These are phyloP conservation scores for Acidomyces sp. DNA, from an alignment of 495 filamentous ascomycete genomes.

Conservation along the genomic window DNA sequence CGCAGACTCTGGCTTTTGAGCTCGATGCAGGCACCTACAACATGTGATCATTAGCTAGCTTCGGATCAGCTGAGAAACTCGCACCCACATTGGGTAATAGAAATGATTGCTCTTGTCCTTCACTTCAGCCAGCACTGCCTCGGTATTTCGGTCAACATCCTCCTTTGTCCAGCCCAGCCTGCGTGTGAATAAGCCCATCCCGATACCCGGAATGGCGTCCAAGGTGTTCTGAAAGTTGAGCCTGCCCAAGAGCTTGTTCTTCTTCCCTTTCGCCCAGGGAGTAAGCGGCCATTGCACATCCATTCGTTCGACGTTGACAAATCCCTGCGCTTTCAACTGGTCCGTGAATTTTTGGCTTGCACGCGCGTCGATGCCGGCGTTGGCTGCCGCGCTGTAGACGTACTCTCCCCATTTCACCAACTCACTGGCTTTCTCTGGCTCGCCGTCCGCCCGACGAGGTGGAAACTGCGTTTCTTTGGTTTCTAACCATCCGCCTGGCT, in stretches of 20 bases:
- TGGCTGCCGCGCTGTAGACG: neutral
- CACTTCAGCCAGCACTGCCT: neutral
- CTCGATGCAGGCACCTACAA: neutral
- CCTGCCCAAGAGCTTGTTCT: slow-evolving; percentile 6
- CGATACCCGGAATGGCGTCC: neutral
- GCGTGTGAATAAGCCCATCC: neutral
- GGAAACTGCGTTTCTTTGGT: slow-evolving; percentile 2
- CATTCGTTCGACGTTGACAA: neutral
- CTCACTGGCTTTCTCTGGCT: neutral
- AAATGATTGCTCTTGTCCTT: slow-evolving; percentile 4
- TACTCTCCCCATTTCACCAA: neutral
- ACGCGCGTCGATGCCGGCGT: neutral
- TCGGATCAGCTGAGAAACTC: neutral
- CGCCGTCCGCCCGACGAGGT: neutral
- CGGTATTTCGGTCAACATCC: neutral
- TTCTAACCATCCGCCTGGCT: slow-evolving; percentile 27
- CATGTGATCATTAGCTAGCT: neutral
- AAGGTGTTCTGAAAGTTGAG: neutral
- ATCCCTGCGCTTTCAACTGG: neutral
- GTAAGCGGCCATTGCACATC: slow-evolving; percentile 1
- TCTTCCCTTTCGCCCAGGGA: slow-evolving; percentile 3
- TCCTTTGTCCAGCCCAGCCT: slow-evolving; percentile 5
- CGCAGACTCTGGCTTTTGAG: slow-evolving; percentile 1
- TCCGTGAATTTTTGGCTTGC: neutral
- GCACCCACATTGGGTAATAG: slow-evolving; percentile 2